A percentile compares a stretch with the other conserved stretches of the same genome.
These are phyloP conservation scores for Cytospora mali DNA, from an alignment of 2,329 filamentous ascomycete species.

Conservation along the genomic window DNA sequence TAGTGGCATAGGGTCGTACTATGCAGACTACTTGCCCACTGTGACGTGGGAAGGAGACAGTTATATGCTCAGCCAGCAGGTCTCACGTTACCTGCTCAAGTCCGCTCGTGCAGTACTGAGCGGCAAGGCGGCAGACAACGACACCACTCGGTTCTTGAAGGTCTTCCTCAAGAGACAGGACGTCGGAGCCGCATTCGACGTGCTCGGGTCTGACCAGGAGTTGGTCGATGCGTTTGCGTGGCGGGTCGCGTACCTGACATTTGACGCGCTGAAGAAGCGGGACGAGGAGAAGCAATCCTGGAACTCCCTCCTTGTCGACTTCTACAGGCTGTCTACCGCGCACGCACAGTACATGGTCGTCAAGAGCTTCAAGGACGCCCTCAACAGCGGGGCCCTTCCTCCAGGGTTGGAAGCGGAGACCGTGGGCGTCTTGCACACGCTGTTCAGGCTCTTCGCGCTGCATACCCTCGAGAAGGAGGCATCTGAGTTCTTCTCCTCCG, in stretches of 20 bases:
- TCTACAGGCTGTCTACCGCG: conserved; percentile 74
- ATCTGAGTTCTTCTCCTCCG: conserved; percentile 71
- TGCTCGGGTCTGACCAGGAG: conserved; percentile 70
- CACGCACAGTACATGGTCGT: conserved; percentile 78
- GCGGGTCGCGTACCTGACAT: conserved; percentile 74
- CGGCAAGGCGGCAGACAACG: conserved; percentile 61
- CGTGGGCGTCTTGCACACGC: conserved; percentile 63
- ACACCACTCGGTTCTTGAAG: conserved; percentile 68
- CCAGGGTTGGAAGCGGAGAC: conserved; percentile 60
- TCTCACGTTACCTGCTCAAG: conserved; percentile 76
- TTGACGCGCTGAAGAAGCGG: conserved; percentile 73
- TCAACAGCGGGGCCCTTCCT: conserved; percentile 47
- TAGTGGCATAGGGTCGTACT: conserved; percentile 75
- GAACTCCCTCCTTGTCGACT: conserved; percentile 78
- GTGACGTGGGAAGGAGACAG: conserved; percentile 78
- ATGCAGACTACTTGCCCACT: conserved; percentile 73
- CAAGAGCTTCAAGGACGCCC: conserved; percentile 65
- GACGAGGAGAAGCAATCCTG: conserved; percentile 75
- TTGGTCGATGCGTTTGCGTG: conserved; percentile 75
- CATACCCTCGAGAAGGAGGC: conserved; percentile 65
- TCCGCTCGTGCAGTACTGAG: conserved; percentile 70
- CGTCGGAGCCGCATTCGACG: conserved; percentile 73
- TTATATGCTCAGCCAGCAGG: conserved; percentile 82
- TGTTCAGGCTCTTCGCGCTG: conserved; percentile 81
- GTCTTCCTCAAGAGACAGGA: conserved; percentile 67